These are phyloP conservation scores for Saccharata proteae DNA, from an alignment of 2,329 filamentous ascomycete species.

Conservation along the genomic window DNA sequence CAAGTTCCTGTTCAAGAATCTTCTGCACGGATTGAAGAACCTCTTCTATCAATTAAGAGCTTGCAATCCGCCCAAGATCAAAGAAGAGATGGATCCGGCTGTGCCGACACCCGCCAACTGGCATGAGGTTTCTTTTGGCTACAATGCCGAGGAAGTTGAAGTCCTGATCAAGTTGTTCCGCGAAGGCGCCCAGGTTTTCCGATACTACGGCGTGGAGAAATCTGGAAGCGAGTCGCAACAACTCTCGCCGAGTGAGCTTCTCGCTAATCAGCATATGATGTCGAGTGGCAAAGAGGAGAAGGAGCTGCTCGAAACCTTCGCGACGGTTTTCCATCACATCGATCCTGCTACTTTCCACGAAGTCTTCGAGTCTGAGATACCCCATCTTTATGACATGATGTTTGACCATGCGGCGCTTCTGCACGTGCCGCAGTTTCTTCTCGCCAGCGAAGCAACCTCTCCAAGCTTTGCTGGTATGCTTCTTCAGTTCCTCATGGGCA, in stretches of 20 bases:
- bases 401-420: constrained; percentile 90
- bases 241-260: constrained; percentile 76
- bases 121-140: constrained; percentile 91
- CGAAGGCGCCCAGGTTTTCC: constrained; percentile 89
- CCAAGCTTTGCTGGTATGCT: constrained; percentile 98
- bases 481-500: constrained; percentile 91
- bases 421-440: constrained; percentile 93
- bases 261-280: constrained; percentile 90
- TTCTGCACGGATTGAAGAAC: constrained; percentile 91
- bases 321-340: constrained; percentile 95
- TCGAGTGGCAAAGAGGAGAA: constrained; percentile 95
- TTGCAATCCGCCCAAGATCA: constrained; percentile 57
- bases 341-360: constrained; percentile 98
- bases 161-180: constrained; percentile 96
- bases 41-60: constrained; percentile 90
- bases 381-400: constrained; percentile 92
- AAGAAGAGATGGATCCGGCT: constrained; percentile 54
- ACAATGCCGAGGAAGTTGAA: constrained; percentile 91
- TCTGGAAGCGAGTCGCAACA: constrained; percentile 59
- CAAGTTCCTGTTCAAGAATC: constrained; percentile 93
- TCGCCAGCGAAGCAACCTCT: constrained; percentile 96
- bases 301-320: constrained; percentile 91
- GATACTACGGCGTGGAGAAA: constrained; percentile 90
- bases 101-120: constrained; percentile 72
- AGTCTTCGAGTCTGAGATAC: constrained; percentile 95